Conservation (phyloP, 2,329 filamentous ascomycete genomes). For the Penicillium occitanis region DNA sequence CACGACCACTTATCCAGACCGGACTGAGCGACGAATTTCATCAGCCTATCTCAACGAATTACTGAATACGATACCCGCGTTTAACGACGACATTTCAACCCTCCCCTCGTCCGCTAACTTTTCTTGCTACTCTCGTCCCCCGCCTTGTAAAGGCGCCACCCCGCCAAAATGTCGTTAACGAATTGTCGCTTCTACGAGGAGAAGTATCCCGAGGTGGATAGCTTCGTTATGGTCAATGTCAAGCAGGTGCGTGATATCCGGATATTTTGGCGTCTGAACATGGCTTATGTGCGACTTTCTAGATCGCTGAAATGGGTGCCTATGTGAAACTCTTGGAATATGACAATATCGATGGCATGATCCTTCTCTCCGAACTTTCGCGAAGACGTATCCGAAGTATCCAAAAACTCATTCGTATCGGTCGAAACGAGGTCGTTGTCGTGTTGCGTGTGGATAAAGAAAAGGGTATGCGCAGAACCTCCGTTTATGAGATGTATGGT, state of each 20-base stretch:
- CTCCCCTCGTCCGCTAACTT: not conserved
- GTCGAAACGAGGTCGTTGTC: conserved; percentile 96
- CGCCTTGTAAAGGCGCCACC: conserved; percentile 33
- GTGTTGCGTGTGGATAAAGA: conserved; percentile 99
- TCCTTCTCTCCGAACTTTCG: conserved; percentile 94
- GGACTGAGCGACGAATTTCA: not conserved
- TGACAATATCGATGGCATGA: conserved; percentile 99
- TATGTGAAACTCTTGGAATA: conserved; percentile 99
- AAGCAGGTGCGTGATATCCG: conserved; percentile 69
- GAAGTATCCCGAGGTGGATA: conserved; percentile 97
- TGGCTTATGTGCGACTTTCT: conserved; percentile 21
- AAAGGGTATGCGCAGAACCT: conserved; percentile 63
- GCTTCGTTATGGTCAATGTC: conserved; percentile 99
- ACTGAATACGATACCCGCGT: not conserved
- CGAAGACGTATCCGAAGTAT: conserved; percentile 97
- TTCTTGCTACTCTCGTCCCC: conserved; percentile 10
- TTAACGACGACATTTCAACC: not conserved
- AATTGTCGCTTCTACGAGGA: conserved; percentile 98
- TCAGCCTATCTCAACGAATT: not conserved
- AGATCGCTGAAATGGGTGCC: conserved; percentile 99
- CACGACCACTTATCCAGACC: not conserved
- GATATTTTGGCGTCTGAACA: conserved; percentile 8
- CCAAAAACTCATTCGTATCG: conserved; percentile 97
- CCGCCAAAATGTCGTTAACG: conserved; percentile 84
- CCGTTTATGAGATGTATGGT: not conserved